Conservation (phyloP, 1,284 basidiomycete genomes). For the Cryptococcus sp. region DNA sequence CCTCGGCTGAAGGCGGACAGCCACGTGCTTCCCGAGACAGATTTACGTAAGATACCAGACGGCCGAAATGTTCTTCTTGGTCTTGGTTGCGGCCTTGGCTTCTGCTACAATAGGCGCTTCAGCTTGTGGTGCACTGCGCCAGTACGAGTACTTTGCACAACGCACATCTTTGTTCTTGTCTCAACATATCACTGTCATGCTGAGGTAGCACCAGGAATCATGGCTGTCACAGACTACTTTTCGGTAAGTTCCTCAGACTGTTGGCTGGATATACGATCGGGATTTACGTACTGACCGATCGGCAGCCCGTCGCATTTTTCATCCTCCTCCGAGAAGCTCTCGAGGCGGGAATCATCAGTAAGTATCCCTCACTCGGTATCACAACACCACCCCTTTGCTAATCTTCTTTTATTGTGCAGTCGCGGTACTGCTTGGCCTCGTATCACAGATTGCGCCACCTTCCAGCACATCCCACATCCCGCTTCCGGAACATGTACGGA, state of each 20-base stretch:
- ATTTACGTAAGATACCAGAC: background rate
- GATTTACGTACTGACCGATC: background rate
- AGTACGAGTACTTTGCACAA: no score
- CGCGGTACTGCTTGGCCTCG: constrained; percentile 79
- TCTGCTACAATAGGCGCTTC: background rate
- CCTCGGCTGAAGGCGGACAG: no score
- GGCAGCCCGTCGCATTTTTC: constrained; percentile 62
- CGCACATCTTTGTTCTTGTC: no score
- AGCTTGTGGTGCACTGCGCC: no score
- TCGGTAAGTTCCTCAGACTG: constrained; percentile 6
- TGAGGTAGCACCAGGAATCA: background rate
- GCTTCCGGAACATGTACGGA: constrained; percentile 1
- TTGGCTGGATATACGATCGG: background rate
- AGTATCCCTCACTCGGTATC: constrained; percentile 7
- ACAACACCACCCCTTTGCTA: background rate
- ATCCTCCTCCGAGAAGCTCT: constrained; percentile 86
- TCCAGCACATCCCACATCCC: constrained; percentile 2
- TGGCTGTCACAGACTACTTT: constrained; percentile 23
- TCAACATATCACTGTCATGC: no score
- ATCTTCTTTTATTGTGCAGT: constrained; percentile 18
- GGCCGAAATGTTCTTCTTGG: background rate
- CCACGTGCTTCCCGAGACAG: background rate
- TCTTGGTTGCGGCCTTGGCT: background rate
- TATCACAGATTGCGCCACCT: constrained; percentile 66
- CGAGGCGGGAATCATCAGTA: constrained; percentile 81